A percentile compares a stretch with the other conserved stretches of the same genome.
Evolutionary conservation across 345 rosid species (phyloP).

Genomic region (Moricandia arvensis): DNA sequence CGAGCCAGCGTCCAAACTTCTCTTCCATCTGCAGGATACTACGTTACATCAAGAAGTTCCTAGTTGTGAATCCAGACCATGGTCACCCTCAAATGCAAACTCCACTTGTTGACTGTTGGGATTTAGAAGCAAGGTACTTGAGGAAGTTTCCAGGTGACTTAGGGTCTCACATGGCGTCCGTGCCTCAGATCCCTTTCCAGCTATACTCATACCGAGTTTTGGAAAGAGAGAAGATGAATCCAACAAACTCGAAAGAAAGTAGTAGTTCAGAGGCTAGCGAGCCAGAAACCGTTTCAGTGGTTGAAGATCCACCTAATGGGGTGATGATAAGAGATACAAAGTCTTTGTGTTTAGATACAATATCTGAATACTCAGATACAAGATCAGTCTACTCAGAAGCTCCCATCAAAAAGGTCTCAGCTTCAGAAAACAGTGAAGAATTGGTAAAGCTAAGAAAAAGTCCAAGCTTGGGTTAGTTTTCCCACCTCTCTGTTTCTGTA

Average conservation of each 20-base stretch:
- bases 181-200: constrained; percentile 69
- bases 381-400: constrained; percentile 33
- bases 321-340: constrained; percentile 38
- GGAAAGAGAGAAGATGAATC: constrained; percentile 55
- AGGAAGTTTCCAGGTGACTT: constrained; percentile 43
- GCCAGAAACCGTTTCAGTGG: constrained; percentile 38
- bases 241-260: constrained; percentile 31
- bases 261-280: constrained; percentile 38
- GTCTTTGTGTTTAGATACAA: constrained; percentile 41
- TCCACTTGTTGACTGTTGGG: constrained; percentile 62
- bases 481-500: not conserved
- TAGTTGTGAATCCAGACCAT: constrained; percentile 60
- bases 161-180: constrained; percentile 32
- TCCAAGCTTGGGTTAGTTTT: constrained; percentile 33
- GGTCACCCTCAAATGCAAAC: constrained; percentile 54
- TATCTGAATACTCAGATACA: constrained; percentile 47
- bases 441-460: constrained; percentile 32
- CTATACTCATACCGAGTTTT: constrained; percentile 60
- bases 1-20: constrained; percentile 70
- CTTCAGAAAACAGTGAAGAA: constrained; percentile 34
- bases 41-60: constrained; percentile 76
- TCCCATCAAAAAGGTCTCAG: constrained; percentile 29
- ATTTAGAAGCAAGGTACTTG: constrained; percentile 59
- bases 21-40: constrained; percentile 69
- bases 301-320: constrained; percentile 48